Conservation (phyloP, 257 asterid genomes). For the Fraxinus americana region DNA sequence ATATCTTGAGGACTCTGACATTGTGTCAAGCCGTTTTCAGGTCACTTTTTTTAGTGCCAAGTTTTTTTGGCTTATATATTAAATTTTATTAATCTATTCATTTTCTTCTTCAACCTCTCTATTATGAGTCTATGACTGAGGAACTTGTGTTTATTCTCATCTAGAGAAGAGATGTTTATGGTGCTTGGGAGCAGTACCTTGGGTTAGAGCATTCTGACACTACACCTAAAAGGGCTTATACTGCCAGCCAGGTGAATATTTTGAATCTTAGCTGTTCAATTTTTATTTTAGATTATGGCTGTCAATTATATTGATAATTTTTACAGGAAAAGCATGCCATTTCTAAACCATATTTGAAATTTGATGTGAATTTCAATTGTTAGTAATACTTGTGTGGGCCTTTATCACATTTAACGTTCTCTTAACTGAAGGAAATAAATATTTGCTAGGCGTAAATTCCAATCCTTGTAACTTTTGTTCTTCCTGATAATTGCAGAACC, state of each 20-base stretch:
- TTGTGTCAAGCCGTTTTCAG: slow-evolving; percentile 85
- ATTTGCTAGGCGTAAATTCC: background rate
- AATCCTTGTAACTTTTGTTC: slow-evolving; percentile 14
- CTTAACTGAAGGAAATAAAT: background rate
- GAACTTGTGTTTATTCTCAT: background rate
- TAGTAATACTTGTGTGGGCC: background rate
- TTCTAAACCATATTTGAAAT: background rate
- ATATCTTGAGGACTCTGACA: slow-evolving; percentile 85
- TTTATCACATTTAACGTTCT: background rate
- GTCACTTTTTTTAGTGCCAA: slow-evolving; percentile 36
- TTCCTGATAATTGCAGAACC: slow-evolving; percentile 64
- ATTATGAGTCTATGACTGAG: slow-evolving; percentile 9
- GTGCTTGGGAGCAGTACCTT: too few species aligned
- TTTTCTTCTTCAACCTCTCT: slow-evolving; percentile 4
- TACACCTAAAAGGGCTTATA: too few species aligned
- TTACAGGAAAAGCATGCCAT: background rate
- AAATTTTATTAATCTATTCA: slow-evolving; percentile 14
- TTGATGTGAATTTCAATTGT: background rate
- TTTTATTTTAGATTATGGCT: too few species aligned
- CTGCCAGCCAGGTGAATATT: too few species aligned
- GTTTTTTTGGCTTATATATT: background rate
- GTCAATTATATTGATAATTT: too few species aligned
- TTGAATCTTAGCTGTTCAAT: too few species aligned
- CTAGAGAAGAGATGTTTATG: too few species aligned
- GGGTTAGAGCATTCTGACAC: too few species aligned